A percentile compares a stretch with the other conserved stretches of the same genome.
phyloP scores from a whole-genome alignment of 2,329 filamentous ascomycete genomes.

The Chrysoporthe cubensis region DNA sequence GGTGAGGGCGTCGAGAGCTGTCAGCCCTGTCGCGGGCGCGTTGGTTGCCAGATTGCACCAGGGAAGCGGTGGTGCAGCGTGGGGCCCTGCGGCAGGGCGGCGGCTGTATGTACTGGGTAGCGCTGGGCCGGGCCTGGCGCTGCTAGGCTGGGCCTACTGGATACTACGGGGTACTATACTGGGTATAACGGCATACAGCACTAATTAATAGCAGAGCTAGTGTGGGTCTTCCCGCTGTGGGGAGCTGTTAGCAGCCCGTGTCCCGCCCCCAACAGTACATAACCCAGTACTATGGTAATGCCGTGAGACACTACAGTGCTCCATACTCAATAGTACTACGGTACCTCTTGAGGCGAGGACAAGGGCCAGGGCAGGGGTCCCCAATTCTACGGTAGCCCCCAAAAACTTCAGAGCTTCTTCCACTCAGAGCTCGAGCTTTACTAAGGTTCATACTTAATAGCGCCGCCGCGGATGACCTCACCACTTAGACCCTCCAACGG shows the following conservation, averaged over 20 bases:
- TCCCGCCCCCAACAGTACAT: too few species aligned
- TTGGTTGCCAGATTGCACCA: constrained; percentile 27
- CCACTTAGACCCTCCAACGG: constrained; percentile 16
- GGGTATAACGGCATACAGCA: too few species aligned
- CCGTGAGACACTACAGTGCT: too few species aligned
- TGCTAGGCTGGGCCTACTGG: too few species aligned
- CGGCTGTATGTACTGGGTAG: too few species aligned
- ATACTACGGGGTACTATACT: too few species aligned
- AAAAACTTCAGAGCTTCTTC: constrained; percentile 11
- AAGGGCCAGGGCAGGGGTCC: neutral
- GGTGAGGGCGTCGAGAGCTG: constrained; percentile 8
- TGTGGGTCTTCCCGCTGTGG: constrained; percentile 17
- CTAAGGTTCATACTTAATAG: constrained; percentile 16
- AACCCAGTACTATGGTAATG: too few species aligned
- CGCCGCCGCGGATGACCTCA: constrained; percentile 24
- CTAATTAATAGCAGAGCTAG: neutral
- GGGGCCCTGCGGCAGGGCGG: neutral
- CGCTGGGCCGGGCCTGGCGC: too few species aligned
- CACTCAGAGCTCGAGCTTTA: constrained; percentile 28
- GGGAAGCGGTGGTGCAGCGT: constrained; percentile 17
- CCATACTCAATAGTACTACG: too few species aligned
- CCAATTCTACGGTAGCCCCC: neutral
- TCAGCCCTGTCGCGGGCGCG: constrained; percentile 21
- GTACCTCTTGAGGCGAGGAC: neutral
- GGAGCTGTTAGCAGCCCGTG: neutral